phyloP scores from a whole-genome alignment of 2,329 filamentous ascomycete genomes.

The Karstenula rhodostoma region DNA sequence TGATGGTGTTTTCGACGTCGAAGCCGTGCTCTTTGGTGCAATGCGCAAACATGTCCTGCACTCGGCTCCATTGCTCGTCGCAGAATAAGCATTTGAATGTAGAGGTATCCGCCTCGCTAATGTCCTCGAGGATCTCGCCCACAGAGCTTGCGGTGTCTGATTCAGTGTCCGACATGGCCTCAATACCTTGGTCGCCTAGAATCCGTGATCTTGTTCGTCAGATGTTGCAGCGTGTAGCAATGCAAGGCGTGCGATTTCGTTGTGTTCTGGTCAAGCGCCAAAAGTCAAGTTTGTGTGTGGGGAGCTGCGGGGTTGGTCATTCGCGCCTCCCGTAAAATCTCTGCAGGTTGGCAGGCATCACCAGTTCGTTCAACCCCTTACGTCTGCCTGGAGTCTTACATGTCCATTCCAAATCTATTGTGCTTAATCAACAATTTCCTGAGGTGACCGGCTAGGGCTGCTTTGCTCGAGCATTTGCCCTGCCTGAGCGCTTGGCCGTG shows the following conservation, averaged over 20 bases:
- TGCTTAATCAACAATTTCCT: too few species aligned
- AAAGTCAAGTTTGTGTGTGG: slow-evolving; percentile 40
- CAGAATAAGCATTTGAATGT: slow-evolving; percentile 48
- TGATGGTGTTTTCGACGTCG: slow-evolving; percentile 36
- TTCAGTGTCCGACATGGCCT: slow-evolving; percentile 39
- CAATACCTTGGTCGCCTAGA: neutral
- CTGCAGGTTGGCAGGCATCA: neutral
- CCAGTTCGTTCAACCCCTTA: neutral
- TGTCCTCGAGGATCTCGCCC: slow-evolving; percentile 45
- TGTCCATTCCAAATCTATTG: neutral
- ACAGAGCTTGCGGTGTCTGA: slow-evolving; percentile 44
- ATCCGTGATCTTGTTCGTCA: neutral
- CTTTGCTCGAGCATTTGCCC: too few species aligned
- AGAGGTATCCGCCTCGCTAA: slow-evolving; percentile 45
- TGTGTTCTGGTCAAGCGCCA: slow-evolving; percentile 30
- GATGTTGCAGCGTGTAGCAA: neutral
- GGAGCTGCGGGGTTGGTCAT: slow-evolving; percentile 34
- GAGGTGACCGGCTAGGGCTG: too few species aligned
- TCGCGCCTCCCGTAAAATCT: slow-evolving; percentile 28
- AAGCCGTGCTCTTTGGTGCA: slow-evolving; percentile 39
- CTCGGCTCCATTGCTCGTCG: slow-evolving; percentile 39
- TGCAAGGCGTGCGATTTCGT: slow-evolving; percentile 15
- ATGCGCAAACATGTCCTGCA: slow-evolving; percentile 39
- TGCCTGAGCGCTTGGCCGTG: too few species aligned
- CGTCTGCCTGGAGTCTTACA: neutral